Conservation (phyloP, 2,329 filamentous ascomycete species). For the Arthrobotrys entomopaga region DNA sequence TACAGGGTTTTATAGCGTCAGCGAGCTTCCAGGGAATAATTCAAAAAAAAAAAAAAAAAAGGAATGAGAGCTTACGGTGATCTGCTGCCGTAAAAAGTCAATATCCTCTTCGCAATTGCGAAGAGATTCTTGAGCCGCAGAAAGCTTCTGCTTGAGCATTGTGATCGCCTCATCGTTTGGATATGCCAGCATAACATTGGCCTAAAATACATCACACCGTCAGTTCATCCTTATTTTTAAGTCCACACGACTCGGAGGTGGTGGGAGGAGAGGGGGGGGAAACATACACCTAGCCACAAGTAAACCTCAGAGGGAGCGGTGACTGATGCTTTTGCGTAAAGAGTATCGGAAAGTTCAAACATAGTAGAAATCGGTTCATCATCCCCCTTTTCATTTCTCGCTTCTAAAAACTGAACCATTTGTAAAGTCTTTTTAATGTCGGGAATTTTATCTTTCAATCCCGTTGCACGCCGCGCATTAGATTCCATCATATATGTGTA, state of each 20-base stretch:
- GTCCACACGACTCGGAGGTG: neutral
- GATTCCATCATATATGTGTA: conserved; percentile 99
- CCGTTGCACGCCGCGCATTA: conserved; percentile 81
- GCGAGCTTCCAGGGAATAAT: conserved; percentile 15
- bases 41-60: too few relatives aligned
- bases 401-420: conserved; percentile 84
- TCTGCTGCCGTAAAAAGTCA: conserved; percentile 94
- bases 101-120: conserved; percentile 94
- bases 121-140: conserved; percentile 80
- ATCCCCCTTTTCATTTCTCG: conserved; percentile 68
- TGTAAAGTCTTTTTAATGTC: conserved; percentile 97
- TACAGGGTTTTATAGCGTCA: conserved; percentile 61
- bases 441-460: conserved; percentile 92
- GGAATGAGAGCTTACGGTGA: conserved; percentile 74
- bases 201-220: conserved; percentile 65
- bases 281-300: conserved; percentile 87
- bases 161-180: conserved; percentile 85
- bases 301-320: conserved; percentile 89
- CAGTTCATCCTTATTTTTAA: neutral
- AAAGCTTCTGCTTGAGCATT: conserved; percentile 79
- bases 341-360: conserved; percentile 95
- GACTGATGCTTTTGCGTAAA: conserved; percentile 88
- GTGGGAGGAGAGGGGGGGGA: conserved; percentile 4
- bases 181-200: conserved; percentile 97
- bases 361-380: conserved; percentile 84